Evolutionary conservation across 2,329 filamentous ascomycete genomes (phyloP), one percentile per base, ranked within the genome.

Genomic region (Xylaria sp.): DNA sequence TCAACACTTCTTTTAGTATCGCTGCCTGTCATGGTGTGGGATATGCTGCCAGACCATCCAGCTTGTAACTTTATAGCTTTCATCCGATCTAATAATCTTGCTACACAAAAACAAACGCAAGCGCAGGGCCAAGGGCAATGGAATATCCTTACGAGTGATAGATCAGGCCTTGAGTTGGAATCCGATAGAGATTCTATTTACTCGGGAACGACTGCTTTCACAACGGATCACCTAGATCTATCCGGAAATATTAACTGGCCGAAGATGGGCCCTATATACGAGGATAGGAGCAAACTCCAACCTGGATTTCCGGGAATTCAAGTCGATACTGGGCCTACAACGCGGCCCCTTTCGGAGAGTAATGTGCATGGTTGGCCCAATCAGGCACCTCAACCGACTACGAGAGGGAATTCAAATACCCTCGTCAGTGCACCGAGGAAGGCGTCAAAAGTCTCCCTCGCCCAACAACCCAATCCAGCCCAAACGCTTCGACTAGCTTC

Each of bases 61-160:
- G 87, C 87, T 0, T 87, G 85, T 54, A 85, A 85, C 0, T 89
- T 89, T 64, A 79, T 89, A 9, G 86, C 85, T 8, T 89, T 88
- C 66, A 87, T 89, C 65, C 82, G 86, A 7, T 89, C 86, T 3
- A 86, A 88, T 75, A 87, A 89, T 71, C 77, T 88, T 14, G 79
- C 83, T 14, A 74, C 79, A 14, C 77, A 80, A 36, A 78, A 75
- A 21, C 53, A 71, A n/a, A 77, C 73, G 19, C 56, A 71, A n/a
- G 57, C 67, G 11, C 48, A 32, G 48, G 77, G 73, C 21, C 45
- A 48, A 21, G 45, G 19, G 27, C 55, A 71, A 14, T 61, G 69
- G 27, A 63, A 68, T 24, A 70, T 73, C 5, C 63, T 62, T 30
- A 56, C 47, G 12, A 36, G 58, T 42, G 68, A 74, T 34, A 64